Base-by-base conservation (phyloP, 768 basidiomycete species). In the Lactarius akahatsu region DNA sequence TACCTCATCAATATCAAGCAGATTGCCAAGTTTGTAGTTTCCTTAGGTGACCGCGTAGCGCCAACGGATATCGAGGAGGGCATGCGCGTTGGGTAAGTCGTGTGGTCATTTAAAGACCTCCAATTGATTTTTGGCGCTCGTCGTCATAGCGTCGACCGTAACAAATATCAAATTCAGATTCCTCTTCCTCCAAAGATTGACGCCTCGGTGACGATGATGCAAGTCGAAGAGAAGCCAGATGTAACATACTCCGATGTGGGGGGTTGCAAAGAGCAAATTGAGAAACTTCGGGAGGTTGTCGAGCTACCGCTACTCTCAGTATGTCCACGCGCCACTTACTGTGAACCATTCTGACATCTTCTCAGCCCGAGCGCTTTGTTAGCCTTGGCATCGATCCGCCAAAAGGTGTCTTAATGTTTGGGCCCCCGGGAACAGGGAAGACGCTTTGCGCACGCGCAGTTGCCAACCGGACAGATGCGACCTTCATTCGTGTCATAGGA, bases 1-100 rank as follows among this genome's bases (percentile, higher is more conserved):
- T 98, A 99, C 78, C 94, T 99, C 73, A 98, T 99, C 78, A 97
- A 96, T 76, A 96, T 99, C 78, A 97, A 98, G 77, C 97, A 99
- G 80, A 97, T 98, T 74, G 97, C 97, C 10, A 99, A 99, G 79
- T 98, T 98, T 75, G 97, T 99, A 11, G 97, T 99, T 52, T 97
- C 95, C 23, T 80, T 99, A 5, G 96, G 95, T 23, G 97, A 99
- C 71, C 89, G 94, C 50, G 95, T 99, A 2, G 93, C 97, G 28
- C 92, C 95, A 13, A 97, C 96, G 2, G 97, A 99, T 80, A 95
- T 99, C 61, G 97, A 99, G 77, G 97, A 99, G 81, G 97, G 97
- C n/a, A 99, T 99, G 97, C 90, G 97, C 62, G 97, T 99, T 47
- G 97, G 96, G 96, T 98, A 74, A 74, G 92, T 80, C 15, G 30